Evolutionary conservation across 2,329 filamentous ascomycete species (phyloP).

Genomic region (Talaromyces amestolkiae): DNA sequence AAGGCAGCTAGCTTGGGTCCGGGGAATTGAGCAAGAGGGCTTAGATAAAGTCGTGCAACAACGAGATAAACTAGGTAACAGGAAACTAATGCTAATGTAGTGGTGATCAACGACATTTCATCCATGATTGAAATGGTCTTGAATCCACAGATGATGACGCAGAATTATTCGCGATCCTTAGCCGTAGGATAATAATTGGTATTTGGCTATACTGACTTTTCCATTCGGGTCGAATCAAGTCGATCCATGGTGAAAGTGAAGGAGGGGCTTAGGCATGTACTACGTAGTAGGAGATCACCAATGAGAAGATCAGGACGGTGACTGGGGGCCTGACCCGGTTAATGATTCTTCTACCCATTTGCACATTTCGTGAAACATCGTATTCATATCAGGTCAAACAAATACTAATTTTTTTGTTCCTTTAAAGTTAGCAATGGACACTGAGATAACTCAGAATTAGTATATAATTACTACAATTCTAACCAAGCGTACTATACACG

Average conservation of each 20-base stretch:
- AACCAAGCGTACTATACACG: neutral
- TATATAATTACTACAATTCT: neutral
- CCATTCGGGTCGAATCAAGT: neutral
- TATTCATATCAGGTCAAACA: neutral
- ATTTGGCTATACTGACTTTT: neutral
- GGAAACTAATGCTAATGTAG: neutral
- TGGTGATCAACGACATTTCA: neutral
- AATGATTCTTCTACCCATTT: neutral
- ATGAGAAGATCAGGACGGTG: neutral
- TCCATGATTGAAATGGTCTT: neutral
- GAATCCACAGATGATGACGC: neutral
- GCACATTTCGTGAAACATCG: neutral
- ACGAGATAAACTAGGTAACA: conserved; percentile 1
- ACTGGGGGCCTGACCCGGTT: neutral
- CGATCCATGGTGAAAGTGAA: neutral
- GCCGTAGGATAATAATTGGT: neutral
- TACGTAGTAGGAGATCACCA: neutral
- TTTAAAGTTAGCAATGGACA: neutral
- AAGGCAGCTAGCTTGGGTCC: conserved; percentile 21
- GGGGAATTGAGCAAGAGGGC: conserved; percentile 12
- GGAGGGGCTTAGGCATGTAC: neutral
- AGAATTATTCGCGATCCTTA: neutral
- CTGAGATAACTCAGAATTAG: neutral
- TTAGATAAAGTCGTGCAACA: conserved; percentile 7
- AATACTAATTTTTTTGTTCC: neutral